phyloP scores from a whole-genome alignment of 1,139 yeast species.

The Saccharomyces hybrid region DNA sequence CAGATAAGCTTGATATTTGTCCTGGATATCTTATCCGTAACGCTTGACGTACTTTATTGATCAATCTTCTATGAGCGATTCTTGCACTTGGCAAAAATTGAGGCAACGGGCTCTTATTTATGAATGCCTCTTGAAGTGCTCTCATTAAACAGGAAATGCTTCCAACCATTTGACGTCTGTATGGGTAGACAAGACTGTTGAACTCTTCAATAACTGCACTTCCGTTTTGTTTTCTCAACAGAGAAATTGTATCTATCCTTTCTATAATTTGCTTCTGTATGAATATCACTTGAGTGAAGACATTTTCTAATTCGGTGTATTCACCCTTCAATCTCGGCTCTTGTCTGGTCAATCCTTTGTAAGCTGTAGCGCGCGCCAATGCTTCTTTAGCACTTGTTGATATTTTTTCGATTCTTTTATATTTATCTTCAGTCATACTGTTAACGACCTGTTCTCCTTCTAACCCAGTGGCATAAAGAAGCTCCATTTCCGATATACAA shows the following conservation, averaged over 20 bases:
- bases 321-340: slow-evolving; percentile 45
- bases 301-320: slow-evolving; percentile 35
- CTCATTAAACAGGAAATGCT: slow-evolving; percentile 34
- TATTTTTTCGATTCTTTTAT: slow-evolving; percentile 27
- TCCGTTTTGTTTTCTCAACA: slow-evolving; percentile 39
- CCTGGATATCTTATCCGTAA: slow-evolving; percentile 20
- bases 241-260: slow-evolving; percentile 40
- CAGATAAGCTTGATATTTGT: background rate
- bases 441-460: slow-evolving; percentile 33
- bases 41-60: slow-evolving; percentile 37
- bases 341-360: slow-evolving; percentile 36
- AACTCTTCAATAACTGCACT: slow-evolving; percentile 41
- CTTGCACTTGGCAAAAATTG: slow-evolving; percentile 44
- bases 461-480: slow-evolving; percentile 36
- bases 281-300: slow-evolving; percentile 40
- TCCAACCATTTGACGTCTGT: slow-evolving; percentile 41
- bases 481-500: slow-evolving; percentile 35
- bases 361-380: slow-evolving; percentile 37
- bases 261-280: slow-evolving; percentile 42
- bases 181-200: slow-evolving; percentile 36
- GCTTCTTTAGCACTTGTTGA: slow-evolving; percentile 36
- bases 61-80: slow-evolving; percentile 40
- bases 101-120: slow-evolving; percentile 41
- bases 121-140: slow-evolving; percentile 39
- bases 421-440: slow-evolving; percentile 27